Evolutionary conservation across 768 basidiomycete species (phyloP), one percentile per base, ranked within the genome.

Genomic region (Leccinum truebloodii): DNA sequence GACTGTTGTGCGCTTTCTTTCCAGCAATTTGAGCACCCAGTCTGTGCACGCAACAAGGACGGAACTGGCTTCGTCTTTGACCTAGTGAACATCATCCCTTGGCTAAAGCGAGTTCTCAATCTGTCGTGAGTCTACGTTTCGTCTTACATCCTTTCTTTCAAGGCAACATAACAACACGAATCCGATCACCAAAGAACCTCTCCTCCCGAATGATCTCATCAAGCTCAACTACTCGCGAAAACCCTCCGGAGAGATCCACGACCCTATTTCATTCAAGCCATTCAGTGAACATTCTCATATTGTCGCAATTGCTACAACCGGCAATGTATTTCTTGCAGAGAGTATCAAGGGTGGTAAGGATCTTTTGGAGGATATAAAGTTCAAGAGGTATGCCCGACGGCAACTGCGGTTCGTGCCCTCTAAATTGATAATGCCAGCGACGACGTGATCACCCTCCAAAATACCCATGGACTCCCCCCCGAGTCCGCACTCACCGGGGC

Each of bases 211-310:
- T 7, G 88, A 91, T 61, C 82, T 94, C 57, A 89, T 94, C 51
- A 82, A 83, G n/a, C 81, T 94, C 32, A 82, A 91, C 69, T 94
- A 94, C 69, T 85, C 88, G 1, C 82, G 93, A 62, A 95, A 95
- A 73, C 79, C 90, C 3, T 86, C 93, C 26, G 90, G 90, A 41
- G 90, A 94, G 73, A 85, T 92, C 13, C 89, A 97, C 72, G 97
- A 99, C 73, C 97, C 97, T 1, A 94, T 99, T 49, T 94, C 94
- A 3, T 99, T 96, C 84, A 98, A 98, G 73, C 90, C 92, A 2
- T 97, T 99, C 81, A 95, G 83, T 70, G 90, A 96, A 63, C 96
- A 98, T 72, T 95, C 96, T 1, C 92, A 98, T 70, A 92, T 99
- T 58, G 92, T 94, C 39, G 91, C 92, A 46, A 87, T 97, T 65